Evolutionary conservation across 805 yeast genomes (phyloP), one percentile per base, ranked within the genome.

Genomic region (Zygosaccharomyces bisporus): DNA sequence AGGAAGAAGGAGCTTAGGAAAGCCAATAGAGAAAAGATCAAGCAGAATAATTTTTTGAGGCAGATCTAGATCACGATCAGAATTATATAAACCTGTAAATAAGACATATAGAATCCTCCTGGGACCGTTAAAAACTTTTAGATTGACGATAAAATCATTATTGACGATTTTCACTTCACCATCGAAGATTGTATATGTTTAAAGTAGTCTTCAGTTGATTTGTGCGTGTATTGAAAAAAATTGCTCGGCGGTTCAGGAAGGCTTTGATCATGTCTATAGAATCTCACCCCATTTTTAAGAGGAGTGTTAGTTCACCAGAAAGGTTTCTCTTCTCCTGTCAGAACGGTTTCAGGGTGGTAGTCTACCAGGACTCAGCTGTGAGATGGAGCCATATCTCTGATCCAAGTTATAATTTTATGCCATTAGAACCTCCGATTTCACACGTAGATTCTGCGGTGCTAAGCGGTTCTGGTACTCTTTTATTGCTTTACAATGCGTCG

Each of bases 1-100:
- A 86, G 91, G 65, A 78, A 84, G 60, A 85, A 77, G 61, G 76
- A 79, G 57, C 71, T 88, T 55, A 77, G 90, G 60, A 75, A 76
- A 56, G 75, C 73, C 44, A 87, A 86, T 63, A 79, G 86, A 45
- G 74, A 75, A 48, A 74, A 71, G 53, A 86, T 88, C 60, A 89
- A 87, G 67, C 76, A 77, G 58, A 81, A 79, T 62, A 90, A 90
- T 73, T 90, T 89, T 68, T 68, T 68, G 43, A 49, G 54, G 29
- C 53, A 45, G 39, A 52, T 53, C 12, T 47, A 46, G 30, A 35
- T 30, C 32, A 18, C 39, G 2, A n/a, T 13, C 3, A 9, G 27
- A 6, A 55, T 60, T 6, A 49, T 5, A 6, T 53, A 16, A 55
- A 53, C 49, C 34, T 50, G 40, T 57, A 59, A 43, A 34, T 43